phyloP scores from a whole-genome alignment of 2,329 filamentous ascomycete species.

The Aspergillus ochraceus region DNA sequence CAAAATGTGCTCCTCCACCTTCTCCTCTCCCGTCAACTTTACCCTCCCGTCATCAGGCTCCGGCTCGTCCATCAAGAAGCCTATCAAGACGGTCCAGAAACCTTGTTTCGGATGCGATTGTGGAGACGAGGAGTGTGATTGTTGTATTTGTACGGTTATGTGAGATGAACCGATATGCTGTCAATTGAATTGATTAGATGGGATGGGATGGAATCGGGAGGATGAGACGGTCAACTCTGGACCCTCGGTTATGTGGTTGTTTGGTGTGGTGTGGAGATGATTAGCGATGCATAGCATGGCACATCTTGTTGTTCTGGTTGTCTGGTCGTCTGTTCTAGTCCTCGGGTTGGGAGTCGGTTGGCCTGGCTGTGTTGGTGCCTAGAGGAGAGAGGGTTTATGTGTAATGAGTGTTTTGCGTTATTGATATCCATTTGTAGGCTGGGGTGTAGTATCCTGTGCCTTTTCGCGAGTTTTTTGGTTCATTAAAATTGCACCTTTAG shows the following conservation, averaged over 20 bases:
- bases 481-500: too few relatives aligned
- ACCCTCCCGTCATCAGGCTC: slow-evolving; percentile 37
- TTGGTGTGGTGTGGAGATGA: too few relatives aligned
- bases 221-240: too few relatives aligned
- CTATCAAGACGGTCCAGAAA: slow-evolving; percentile 40
- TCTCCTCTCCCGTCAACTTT: slow-evolving; percentile 29
- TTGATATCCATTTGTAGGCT: neutral
- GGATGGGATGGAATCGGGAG: neutral
- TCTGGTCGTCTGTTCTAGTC: too few relatives aligned
- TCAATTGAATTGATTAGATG: neutral
- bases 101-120: slow-evolving; percentile 45
- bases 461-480: neutral
- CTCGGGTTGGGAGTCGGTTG: too few relatives aligned
- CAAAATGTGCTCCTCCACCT: slow-evolving; percentile 21
- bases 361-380: too few relatives aligned
- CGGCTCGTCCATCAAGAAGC: slow-evolving; percentile 36
- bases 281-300: too few relatives aligned
- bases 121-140: slow-evolving; percentile 43
- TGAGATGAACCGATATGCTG: slow-evolving; percentile 19
- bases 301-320: too few relatives aligned
- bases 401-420: neutral
- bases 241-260: too few relatives aligned
- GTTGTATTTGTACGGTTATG: slow-evolving; percentile 44
- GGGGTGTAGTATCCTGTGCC: too few relatives aligned
- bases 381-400: neutral